A percentile compares a stretch with the other conserved stretches of the same genome.
phyloP scores from a whole-genome alignment of 345 rosid genomes.

The Bruguiera gymnorhiza region DNA sequence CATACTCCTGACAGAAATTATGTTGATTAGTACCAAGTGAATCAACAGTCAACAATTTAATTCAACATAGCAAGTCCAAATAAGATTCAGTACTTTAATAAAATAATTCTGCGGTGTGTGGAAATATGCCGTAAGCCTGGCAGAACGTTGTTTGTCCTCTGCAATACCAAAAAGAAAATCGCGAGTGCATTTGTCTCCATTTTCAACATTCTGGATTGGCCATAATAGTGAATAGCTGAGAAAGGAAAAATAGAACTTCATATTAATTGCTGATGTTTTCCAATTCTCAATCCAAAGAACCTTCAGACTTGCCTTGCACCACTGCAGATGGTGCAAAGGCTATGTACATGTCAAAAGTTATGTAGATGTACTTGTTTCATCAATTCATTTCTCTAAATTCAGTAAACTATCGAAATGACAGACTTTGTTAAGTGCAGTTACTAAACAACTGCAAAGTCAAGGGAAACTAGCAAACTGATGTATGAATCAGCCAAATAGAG shows the following conservation, averaged over 20 bases:
- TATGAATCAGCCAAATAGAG: slow-evolving; percentile 8
- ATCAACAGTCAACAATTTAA: slow-evolving; percentile 6
- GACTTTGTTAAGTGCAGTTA: not conserved
- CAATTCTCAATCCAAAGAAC: not conserved
- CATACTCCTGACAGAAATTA: slow-evolving; percentile 53
- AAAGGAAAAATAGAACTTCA: not conserved
- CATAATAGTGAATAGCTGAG: slow-evolving; percentile 80
- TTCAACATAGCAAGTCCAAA: slow-evolving; percentile 6
- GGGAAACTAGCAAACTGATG: slow-evolving; percentile 1
- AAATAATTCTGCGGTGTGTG: slow-evolving; percentile 76
- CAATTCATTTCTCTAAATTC: not conserved
- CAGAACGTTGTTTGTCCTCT: slow-evolving; percentile 92
- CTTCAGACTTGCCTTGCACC: not conserved
- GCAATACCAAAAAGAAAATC: slow-evolving; percentile 84
- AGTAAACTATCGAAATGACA: not conserved
- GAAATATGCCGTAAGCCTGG: slow-evolving; percentile 93
- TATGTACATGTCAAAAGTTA: not conserved
- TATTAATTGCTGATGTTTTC: not conserved
- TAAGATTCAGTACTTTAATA: slow-evolving; percentile 46
- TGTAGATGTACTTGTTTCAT: not conserved
- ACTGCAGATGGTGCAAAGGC: not conserved
- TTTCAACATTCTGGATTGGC: slow-evolving; percentile 55
- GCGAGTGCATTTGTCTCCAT: slow-evolving; percentile 80
- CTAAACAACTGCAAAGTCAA: not conserved
- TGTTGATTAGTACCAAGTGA: slow-evolving; percentile 11